These are phyloP conservation scores for Fusarium stilboides DNA, from an alignment of 2,329 filamentous ascomycete genomes.

Conservation along the genomic window DNA sequence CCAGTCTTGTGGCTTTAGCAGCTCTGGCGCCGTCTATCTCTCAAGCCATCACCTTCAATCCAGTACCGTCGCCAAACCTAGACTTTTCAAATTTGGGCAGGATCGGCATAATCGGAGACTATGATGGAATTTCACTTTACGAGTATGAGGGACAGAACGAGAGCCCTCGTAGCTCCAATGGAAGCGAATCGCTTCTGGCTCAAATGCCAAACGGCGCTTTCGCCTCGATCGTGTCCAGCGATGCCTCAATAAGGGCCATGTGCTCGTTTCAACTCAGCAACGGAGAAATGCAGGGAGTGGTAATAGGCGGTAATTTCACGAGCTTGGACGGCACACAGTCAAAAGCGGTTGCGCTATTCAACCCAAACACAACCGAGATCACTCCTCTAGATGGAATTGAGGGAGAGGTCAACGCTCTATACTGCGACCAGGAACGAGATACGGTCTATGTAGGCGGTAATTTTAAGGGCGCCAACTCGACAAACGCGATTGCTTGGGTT, in stretches of 20 bases:
- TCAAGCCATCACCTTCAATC: constrained; percentile 70
- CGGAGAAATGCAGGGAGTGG: constrained; percentile 78
- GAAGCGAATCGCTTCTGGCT: constrained; percentile 84
- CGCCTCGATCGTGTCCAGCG: constrained; percentile 79
- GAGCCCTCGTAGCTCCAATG: constrained; percentile 77
- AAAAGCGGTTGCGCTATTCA: constrained; percentile 84
- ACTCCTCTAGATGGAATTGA: constrained; percentile 84
- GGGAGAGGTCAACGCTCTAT: constrained; percentile 85
- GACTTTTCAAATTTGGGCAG: constrained; percentile 84
- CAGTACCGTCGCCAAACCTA: constrained; percentile 79
- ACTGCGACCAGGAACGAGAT: constrained; percentile 83
- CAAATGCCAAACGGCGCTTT: constrained; percentile 90
- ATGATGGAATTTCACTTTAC: constrained; percentile 92
- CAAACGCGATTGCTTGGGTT: constrained; percentile 90
- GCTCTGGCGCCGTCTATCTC: constrained; percentile 60
- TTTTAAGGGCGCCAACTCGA: constrained; percentile 85
- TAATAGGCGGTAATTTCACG: constrained; percentile 96
- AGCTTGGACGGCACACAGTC: constrained; percentile 84
- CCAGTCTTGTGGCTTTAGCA: constrained; percentile 58
- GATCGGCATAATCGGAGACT: constrained; percentile 90
- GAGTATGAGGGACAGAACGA: constrained; percentile 86
- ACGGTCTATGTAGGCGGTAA: constrained; percentile 94
- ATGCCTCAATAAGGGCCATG: constrained; percentile 90
- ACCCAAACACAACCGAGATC: constrained; percentile 79
- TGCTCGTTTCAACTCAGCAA: constrained; percentile 80